Conservation (phyloP, 345 rosid species). For the Laguncularia racemosa region DNA sequence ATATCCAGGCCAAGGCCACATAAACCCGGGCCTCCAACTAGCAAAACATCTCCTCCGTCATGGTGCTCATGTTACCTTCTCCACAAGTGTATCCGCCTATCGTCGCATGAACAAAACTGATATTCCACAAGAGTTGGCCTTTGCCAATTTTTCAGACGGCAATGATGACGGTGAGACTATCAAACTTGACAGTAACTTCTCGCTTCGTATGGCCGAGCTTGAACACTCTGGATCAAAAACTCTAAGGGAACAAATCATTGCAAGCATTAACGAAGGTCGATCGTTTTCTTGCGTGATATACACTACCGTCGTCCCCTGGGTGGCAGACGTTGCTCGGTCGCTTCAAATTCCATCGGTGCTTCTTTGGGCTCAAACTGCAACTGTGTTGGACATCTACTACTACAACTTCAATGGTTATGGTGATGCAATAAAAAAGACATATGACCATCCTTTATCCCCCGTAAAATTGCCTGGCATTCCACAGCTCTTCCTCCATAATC, state of each 20-base stretch:
- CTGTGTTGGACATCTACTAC: background rate
- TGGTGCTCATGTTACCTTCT: constrained; percentile 6
- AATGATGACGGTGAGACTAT: background rate
- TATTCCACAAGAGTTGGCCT: too few relatives aligned
- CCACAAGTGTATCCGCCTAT: too few relatives aligned
- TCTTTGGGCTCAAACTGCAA: background rate
- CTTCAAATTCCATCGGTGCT: too few relatives aligned
- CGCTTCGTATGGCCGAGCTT: too few relatives aligned
- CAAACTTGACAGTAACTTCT: background rate
- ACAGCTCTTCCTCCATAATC: background rate
- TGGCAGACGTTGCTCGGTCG: too few relatives aligned
- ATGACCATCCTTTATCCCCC: background rate
- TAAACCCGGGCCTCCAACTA: constrained; percentile 44
- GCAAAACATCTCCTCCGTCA: constrained; percentile 39
- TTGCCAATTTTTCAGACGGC: too few relatives aligned
- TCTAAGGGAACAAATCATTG: too few relatives aligned
- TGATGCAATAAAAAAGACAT: background rate
- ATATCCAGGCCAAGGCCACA: constrained; percentile 50
- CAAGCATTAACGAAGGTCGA: too few relatives aligned
- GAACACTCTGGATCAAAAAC: too few relatives aligned
- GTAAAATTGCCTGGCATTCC: background rate
- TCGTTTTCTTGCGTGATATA: too few relatives aligned
- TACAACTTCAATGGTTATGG: background rate
- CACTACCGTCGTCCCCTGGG: background rate
- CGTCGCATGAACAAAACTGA: too few relatives aligned